Base-by-base conservation (phyloP, 306 rosid genomes). In the Biancaea sappan region DNA sequence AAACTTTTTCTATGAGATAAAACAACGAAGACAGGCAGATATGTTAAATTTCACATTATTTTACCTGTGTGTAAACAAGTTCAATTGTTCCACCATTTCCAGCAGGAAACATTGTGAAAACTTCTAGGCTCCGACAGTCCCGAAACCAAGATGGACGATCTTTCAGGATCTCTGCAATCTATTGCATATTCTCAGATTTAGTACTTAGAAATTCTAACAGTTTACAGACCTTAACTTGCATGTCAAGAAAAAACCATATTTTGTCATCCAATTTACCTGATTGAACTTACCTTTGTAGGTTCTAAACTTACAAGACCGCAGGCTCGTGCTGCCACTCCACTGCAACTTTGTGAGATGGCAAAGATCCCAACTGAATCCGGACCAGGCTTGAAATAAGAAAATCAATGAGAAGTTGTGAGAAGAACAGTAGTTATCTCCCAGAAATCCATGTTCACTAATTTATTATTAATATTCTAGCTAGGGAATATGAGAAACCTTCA, bases 361-460 rank as follows among this genome's bases (percentile, higher is more conserved):
- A 92, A 95, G 86, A 95, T 95, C 92, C 99, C 99, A 92, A 95
- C 96, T 75, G 98, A 95, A 87, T 95, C 99, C 98, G 99, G 99
- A 95, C 99, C 99, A 95, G 99, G 99, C 99, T 95, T 81, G 40
- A 43, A 47, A 50, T 4, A 69, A 75, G 24, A 29, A 71, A 41
- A 41, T 46, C 22, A n/a, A 72, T 26, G 44, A 10, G 2, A 75
- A 56, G 11, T n/a, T 35, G 21, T 38, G 21, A 53, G 48, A 52
- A 25, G 26, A 53, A 41, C 11, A 59, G 11, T 26, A 16, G 62
- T 54, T 4, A 41, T 50, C 40, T 74, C 41, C 51, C 5, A 26
- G 8, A 68, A 29, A 47, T 52, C 29, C 31, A 66, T 10, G 11
- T 43, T 32, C 28, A 60, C 43, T 73, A 57, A 40, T 40, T 46